Percentiles rank a stretch among this genome's conserved stretches.
Evolutionary conservation across 148 eudicot genomes (phyloP).

Genomic region (Rheum nobile): DNA sequence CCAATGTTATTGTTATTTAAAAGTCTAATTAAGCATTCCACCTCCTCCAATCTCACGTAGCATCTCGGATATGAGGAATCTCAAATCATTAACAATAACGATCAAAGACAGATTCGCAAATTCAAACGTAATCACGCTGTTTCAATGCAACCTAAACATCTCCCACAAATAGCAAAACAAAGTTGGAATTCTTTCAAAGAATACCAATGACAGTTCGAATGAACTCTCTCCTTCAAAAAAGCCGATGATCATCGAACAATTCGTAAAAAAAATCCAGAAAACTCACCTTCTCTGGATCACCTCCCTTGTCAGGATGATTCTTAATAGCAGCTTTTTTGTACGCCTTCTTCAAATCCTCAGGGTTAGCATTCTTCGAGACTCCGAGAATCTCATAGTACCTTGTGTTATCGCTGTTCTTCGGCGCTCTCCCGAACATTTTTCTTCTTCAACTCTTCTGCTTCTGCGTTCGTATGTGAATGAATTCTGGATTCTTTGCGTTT

Average conservation of each 20-base stretch:
- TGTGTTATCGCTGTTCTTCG: conserved; percentile 36
- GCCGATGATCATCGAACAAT: background rate
- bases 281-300: conserved; percentile 43
- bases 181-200: background rate
- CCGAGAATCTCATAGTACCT: conserved; percentile 38
- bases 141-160: background rate
- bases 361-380: conserved; percentile 28
- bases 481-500: background rate
- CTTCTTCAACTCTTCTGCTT: background rate
- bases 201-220: background rate
- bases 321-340: conserved; percentile 40
- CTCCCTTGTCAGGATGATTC: conserved; percentile 47
- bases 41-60: background rate
- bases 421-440: conserved; percentile 45
- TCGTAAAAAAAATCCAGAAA: background rate
- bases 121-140: background rate
- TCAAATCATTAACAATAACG: background rate
- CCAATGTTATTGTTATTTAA: background rate
- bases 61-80: background rate
- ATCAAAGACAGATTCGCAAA: background rate
- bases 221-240: background rate
- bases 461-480: background rate
- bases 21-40: too few relatives aligned
- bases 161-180: background rate
- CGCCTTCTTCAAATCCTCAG: conserved; percentile 45